Evolutionary conservation across 1,284 basidiomycete species (phyloP), one percentile per base, ranked within the genome.

Genomic region (Puccinia polysora): DNA sequence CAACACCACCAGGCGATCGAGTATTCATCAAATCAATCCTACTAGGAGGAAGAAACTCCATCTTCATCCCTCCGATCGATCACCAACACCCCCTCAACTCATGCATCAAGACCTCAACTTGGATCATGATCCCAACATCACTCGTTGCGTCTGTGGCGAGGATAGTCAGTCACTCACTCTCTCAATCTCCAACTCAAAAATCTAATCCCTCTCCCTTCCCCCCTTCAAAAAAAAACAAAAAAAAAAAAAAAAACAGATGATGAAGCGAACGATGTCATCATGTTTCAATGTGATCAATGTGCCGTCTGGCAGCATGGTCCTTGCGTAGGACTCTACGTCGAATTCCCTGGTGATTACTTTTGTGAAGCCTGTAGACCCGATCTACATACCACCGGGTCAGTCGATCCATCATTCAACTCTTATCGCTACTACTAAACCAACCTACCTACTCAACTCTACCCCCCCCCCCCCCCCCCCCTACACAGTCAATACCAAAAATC

Each of bases 281-380:
- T n/a, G n/a, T n/a, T n/a, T n/a, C n/a, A n/a, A n/a, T n/a, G n/a
- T n/a, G n/a, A n/a, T n/a, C n/a, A n/a, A n/a, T n/a, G n/a, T n/a
- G n/a, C 91, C 78, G 91, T 91, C 74, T 98, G 95, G 95, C 95
- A 98, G 81, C 95, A 98, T 81, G 94, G 94, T 23, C 85, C 88
- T 34, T 98, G 95, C 82, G 93, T 98, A 87, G 95, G 95, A 60
- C 91, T 91, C 80, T 86, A 89, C 76, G 86, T 87, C 78, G 84
- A 81, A 65, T 81, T 80, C 65, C 81, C 81, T 2, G n/a, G n/a
- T n/a, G n/a, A n/a, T n/a, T n/a, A n/a, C n/a, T n/a, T n/a, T n/a
- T n/a, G n/a, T n/a, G n/a, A 98, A 81, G 83, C 87, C 77, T 98
- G 95, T 81, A 85, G 86, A 75, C 95, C 95, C 12, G 91, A 92